These are phyloP conservation scores for Yamadazyma songkhlaensis DNA, from an alignment of 1,139 yeast genomes.

Conservation along the genomic window DNA sequence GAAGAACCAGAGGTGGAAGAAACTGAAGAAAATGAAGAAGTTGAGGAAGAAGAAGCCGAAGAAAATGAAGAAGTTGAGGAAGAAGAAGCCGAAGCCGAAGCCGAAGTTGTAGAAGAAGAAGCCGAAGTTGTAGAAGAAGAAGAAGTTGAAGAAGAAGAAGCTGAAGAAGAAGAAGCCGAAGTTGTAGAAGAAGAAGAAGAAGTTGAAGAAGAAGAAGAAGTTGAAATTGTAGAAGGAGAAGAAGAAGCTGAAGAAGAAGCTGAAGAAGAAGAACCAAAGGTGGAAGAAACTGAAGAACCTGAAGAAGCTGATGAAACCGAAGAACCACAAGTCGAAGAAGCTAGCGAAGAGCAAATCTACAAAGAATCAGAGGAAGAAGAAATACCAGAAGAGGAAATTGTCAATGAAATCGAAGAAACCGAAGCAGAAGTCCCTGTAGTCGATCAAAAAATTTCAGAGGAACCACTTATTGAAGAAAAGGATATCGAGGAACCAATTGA, in stretches of 20 bases:
- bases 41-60: no score
- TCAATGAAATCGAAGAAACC: slow-evolving; percentile 4
- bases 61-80: slow-evolving; percentile 7
- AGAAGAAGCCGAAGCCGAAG: slow-evolving; percentile 6
- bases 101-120: slow-evolving; percentile 6
- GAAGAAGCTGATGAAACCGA: slow-evolving; percentile 4
- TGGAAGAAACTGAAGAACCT: no score
- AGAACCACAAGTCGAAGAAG: not conserved
- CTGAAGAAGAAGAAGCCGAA: slow-evolving; percentile 3
- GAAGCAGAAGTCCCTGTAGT: slow-evolving; percentile 5
- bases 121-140: slow-evolving; percentile 6
- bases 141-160: slow-evolving; percentile 7
- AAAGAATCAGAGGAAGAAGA: slow-evolving; percentile 3
- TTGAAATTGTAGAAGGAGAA: no score
- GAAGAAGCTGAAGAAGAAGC: not conserved
- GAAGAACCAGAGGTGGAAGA: slow-evolving; percentile 4
- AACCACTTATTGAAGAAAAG: no score
- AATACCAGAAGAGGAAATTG: slow-evolving; percentile 2
- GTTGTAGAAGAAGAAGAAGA: slow-evolving; percentile 6
- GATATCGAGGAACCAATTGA: not conserved
- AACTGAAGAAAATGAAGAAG: slow-evolving; percentile 4
- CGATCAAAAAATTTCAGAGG: not conserved
- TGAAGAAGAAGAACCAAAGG: slow-evolving; percentile 5
- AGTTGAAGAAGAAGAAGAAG: slow-evolving; percentile 7
- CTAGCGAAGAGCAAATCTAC: slow-evolving; percentile 4